Evolutionary conservation across 2,329 filamentous ascomycete species (phyloP), one percentile per base, ranked within the genome.

Genomic region (Diplocarpon rosae): DNA sequence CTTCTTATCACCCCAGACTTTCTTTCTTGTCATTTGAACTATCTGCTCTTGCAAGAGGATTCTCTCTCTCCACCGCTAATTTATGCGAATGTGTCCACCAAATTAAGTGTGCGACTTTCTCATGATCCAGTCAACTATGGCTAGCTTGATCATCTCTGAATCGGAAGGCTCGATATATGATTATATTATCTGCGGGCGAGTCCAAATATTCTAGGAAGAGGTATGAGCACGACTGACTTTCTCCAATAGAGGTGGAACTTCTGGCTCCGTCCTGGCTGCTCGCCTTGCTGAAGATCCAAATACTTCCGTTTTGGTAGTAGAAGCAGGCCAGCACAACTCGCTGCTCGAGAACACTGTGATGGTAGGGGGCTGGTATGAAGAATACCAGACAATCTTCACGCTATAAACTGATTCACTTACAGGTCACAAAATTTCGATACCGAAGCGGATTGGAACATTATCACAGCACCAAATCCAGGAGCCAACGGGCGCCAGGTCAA

Each of bases 361-460:
- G 70, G 63, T 64, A 5, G 71, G 71, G 44, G 71, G 68, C 61
- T 69, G 57, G 55, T 61, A 52, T 40, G 32, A 8, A 5, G 30
- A 35, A 33, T 2, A 4, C 15, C n/a, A 17, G n/a, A 14, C 8
- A 30, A 13, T 8, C 13, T 8, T 2, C 13, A 15, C n/a, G 10
- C 20, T 2, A 16, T 30, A n/a, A 5, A n/a, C 17, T 32, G 7
- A 29, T 24, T 13, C 2, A 13, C 8, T 27, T 20, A 8, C 24
- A 69, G 68, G 67, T 63, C 63, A 13, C 61, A 68, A 33, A 69
- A 67, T 39, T 67, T 71, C 43, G 69, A 70, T 43, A 64, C 59
- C 9, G 68, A 70, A 45, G 68, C 68, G 0, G 71, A 73, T 45
- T 74, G 70, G 71, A 73, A 72, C 38, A 67, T 73, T 30, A 47